These are phyloP conservation scores for Colletotrichum limetticola DNA, from an alignment of 2,329 filamentous ascomycete species.

Conservation along the genomic window DNA sequence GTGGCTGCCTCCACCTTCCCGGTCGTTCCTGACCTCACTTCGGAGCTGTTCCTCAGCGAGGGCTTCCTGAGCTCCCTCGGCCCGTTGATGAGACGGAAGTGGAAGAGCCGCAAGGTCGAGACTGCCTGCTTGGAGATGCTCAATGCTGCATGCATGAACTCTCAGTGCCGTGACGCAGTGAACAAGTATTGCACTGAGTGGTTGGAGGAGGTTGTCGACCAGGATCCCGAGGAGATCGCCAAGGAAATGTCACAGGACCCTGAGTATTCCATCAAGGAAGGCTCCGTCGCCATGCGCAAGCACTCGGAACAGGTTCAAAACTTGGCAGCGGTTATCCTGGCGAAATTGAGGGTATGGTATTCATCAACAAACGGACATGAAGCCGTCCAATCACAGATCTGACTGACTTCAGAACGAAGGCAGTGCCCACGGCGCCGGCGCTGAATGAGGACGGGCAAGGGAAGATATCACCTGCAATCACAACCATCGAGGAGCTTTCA, in stretches of 20 bases:
- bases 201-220: constrained; percentile 85
- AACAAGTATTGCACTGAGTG: constrained; percentile 86
- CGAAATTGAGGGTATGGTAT: constrained; percentile 72
- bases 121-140: constrained; percentile 88
- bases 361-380: constrained; percentile 33
- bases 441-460: constrained; percentile 52
- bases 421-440: constrained; percentile 58
- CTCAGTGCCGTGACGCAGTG: constrained; percentile 83
- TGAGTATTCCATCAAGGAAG: constrained; percentile 67
- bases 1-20: constrained; percentile 92
- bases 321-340: constrained; percentile 78
- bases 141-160: constrained; percentile 90
- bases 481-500: constrained; percentile 73
- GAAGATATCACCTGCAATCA: constrained; percentile 63
- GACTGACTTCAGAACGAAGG: constrained; percentile 65
- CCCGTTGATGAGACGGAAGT: constrained; percentile 80
- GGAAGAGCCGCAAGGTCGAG: constrained; percentile 88
- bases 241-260: constrained; percentile 62
- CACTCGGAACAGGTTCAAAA: constrained; percentile 72
- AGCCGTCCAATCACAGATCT: constrained; percentile 39
- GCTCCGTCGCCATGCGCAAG: constrained; percentile 68
- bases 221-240: constrained; percentile 69
- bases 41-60: constrained; percentile 86
- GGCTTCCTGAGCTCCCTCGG: constrained; percentile 85
- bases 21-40: constrained; percentile 79